A percentile compares a stretch with the other conserved stretches of the same genome.
These are phyloP conservation scores for Cucumis sativus DNA, from an alignment of 306 rosid genomes.

Conservation along the genomic window DNA sequence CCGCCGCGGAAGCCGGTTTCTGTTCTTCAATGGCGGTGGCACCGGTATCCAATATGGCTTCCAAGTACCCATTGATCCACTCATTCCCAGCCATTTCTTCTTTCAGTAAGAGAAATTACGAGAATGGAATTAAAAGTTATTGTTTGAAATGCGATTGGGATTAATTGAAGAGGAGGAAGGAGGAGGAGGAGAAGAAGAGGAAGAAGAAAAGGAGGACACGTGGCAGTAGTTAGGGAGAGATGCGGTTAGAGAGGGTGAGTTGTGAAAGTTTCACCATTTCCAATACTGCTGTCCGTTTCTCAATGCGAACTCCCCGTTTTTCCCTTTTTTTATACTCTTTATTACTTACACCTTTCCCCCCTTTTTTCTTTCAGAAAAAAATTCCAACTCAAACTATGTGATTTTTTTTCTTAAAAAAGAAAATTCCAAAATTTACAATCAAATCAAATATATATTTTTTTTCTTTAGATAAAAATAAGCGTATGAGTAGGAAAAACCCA, in stretches of 20 bases:
- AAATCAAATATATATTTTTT: too few species aligned
- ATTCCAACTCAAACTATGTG: too few species aligned
- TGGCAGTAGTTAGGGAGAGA: conserved; percentile 14
- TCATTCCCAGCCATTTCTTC: conserved; percentile 69
- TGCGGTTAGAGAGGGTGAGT: background rate
- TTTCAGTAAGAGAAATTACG: too few species aligned
- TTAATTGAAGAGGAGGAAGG: conserved; percentile 14
- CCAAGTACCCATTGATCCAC: conserved; percentile 90
- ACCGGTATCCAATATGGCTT: conserved; percentile 71
- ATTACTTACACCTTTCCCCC: background rate
- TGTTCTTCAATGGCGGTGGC: conserved; percentile 70
- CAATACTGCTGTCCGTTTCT: conserved; percentile 28
- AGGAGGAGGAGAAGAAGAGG: too few species aligned
- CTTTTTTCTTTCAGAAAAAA: too few species aligned
- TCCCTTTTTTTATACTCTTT: background rate
- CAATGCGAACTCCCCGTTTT: conserved; percentile 25
- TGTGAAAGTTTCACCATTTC: conserved; percentile 11
- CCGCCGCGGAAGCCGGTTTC: conserved; percentile 34
- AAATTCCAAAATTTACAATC: too few species aligned
- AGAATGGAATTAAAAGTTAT: too few species aligned
- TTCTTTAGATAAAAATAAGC: too few species aligned
- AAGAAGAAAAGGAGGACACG: conserved; percentile 17
- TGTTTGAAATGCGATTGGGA: background rate
- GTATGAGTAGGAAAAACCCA: too few species aligned
- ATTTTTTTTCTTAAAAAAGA: too few species aligned